Base-by-base conservation (phyloP, 257 asterid genomes). In the Solanum virginianum region DNA sequence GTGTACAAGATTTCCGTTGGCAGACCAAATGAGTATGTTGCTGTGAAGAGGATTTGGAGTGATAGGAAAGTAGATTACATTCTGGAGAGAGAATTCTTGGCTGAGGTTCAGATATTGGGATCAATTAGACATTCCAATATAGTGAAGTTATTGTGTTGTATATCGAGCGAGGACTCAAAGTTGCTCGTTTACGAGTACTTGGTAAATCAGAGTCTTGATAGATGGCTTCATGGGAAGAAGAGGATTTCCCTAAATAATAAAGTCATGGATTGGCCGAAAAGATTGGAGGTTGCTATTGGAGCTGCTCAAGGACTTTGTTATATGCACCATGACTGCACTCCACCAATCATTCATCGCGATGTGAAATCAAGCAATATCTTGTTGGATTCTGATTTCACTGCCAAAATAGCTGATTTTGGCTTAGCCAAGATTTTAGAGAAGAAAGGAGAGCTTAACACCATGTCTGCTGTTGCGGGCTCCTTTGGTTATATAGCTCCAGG, bases 401-500 rank as follows among this genome's bases (percentile, higher is more conserved):
- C 95, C 20, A 91, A 90, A 80, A 89, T 93, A 8, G 94, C 95
- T 12, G 97, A 93, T 86, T 93, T 93, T 45, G 95, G 95, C 14
- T 86, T 93, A 15, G 91, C 97, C 39, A 93, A 92, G 88, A 70
- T 90, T 86, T 82, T 93, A 16, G 81, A 29, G 66, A 90, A 86
- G 88, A 85, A 81, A 26, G 93, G 90, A 54, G 92, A 86, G 80
- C 89, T 92, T 1, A 88, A 90, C 74, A 90, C 90, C 32, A 92
- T 92, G 87, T 92, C 95, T 11, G 88, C 86, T 9, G 88, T 93
- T 62, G 94, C 94, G 3, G 97, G 97, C 71, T 90, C 94, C 53
- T 91, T 92, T 69, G 95, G 97, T 83, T 93, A 93, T 68, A 89
- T 93, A 39, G 95, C 97, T 24, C 95, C 97, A 3, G 95, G 97